Evolutionary conservation across 306 rosid genomes (phyloP).

Genomic region (Castanea crenata): DNA sequence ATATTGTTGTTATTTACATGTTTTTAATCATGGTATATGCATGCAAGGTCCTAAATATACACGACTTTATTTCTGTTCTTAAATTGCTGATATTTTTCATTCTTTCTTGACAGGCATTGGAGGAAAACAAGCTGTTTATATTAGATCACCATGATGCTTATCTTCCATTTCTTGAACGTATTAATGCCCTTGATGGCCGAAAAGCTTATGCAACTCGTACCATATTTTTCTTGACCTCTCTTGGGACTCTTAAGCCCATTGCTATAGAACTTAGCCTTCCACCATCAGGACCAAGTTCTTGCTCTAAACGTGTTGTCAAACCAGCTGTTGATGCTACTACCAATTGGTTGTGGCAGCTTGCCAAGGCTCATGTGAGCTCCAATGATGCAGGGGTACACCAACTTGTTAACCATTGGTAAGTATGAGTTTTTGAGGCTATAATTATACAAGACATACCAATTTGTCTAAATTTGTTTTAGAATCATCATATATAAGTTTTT

Average conservation of each 20-base stretch:
- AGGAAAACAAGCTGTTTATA: slow-evolving; percentile 64
- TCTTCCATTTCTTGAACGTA: slow-evolving; percentile 78
- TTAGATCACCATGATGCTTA: slow-evolving; percentile 82
- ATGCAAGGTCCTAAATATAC: not conserved
- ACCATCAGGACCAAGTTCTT: slow-evolving; percentile 45
- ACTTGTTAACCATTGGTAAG: slow-evolving; percentile 90
- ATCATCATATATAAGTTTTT: not conserved
- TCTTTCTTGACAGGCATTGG: slow-evolving; percentile 53
- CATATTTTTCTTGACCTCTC: slow-evolving; percentile 57
- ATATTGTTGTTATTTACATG: not conserved
- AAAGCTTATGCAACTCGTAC: slow-evolving; percentile 91
- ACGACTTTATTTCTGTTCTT: not conserved
- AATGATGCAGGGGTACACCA: slow-evolving; percentile 97
- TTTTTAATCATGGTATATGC: not conserved
- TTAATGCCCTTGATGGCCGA: slow-evolving; percentile 85
- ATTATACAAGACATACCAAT: not conserved
- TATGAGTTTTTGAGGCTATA: not conserved
- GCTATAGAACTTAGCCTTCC: slow-evolving; percentile 96
- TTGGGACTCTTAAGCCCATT: slow-evolving; percentile 73
- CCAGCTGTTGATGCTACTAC: slow-evolving; percentile 76
- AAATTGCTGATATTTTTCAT: not conserved
- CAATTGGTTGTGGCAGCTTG: slow-evolving; percentile 89
- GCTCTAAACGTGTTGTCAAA: slow-evolving; percentile 65
- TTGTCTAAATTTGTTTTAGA: not conserved
- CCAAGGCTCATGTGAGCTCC: slow-evolving; percentile 86